phyloP scores from a whole-genome alignment of 2,329 filamentous ascomycete genomes.

The Epichloe brachyelytri region DNA sequence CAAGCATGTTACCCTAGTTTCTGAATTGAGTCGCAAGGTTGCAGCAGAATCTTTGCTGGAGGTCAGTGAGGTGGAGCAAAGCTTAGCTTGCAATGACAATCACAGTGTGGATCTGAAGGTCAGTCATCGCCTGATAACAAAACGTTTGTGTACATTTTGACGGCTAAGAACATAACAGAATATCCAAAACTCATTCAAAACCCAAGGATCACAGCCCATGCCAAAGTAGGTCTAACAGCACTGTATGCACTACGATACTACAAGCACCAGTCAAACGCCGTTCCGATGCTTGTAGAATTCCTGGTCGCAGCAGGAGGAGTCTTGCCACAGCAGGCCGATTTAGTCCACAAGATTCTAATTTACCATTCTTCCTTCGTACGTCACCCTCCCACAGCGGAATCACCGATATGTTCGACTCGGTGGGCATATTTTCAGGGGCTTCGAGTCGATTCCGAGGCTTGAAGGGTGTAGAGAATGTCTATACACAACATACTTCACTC shows the following conservation, averaged over 20 bases:
- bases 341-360: slow-evolving; percentile 68
- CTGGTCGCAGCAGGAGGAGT: slow-evolving; percentile 75
- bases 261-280: slow-evolving; percentile 69
- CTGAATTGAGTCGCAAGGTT: slow-evolving; percentile 80
- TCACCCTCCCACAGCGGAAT: slow-evolving; percentile 66
- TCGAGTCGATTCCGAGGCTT: slow-evolving; percentile 83
- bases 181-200: slow-evolving; percentile 77
- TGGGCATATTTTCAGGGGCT: slow-evolving; percentile 81
- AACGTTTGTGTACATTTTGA: neutral
- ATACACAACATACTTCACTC: slow-evolving; percentile 89
- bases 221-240: slow-evolving; percentile 80
- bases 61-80: slow-evolving; percentile 94
- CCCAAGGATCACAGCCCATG: slow-evolving; percentile 61
- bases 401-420: slow-evolving; percentile 81
- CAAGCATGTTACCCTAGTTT: slow-evolving; percentile 93
- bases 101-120: slow-evolving; percentile 86
- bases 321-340: slow-evolving; percentile 58
- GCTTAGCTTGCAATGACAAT: slow-evolving; percentile 91
- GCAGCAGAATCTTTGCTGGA: slow-evolving; percentile 81
- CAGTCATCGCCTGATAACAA: slow-evolving; percentile 12
- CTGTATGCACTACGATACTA: slow-evolving; percentile 92
- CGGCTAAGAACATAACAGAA: slow-evolving; percentile 36
- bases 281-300: slow-evolving; percentile 77
- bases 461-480: slow-evolving; percentile 97
- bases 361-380: slow-evolving; percentile 83